phyloP scores from a whole-genome alignment of 1,139 yeast genomes.

The Sugiyamaella grinbergsii region DNA sequence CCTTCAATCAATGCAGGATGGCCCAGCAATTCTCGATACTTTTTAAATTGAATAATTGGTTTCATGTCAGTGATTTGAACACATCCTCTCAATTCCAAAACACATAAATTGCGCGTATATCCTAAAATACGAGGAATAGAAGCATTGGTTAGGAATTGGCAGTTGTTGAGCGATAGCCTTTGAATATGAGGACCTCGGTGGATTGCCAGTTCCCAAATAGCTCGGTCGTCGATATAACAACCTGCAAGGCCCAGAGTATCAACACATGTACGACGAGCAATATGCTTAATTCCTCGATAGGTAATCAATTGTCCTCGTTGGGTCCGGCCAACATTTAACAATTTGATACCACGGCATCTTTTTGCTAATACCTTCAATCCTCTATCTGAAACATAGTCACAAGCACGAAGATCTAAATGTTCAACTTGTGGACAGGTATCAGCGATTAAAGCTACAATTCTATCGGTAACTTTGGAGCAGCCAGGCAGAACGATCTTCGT shows the following conservation, averaged over 20 bases:
- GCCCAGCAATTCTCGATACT: constrained; percentile 58
- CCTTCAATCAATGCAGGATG: constrained; percentile 67
- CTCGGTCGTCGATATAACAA: constrained; percentile 71
- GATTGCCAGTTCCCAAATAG: constrained; percentile 78
- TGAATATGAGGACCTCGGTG: constrained; percentile 58
- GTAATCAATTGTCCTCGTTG: constrained; percentile 67
- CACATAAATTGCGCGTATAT: constrained; percentile 63
- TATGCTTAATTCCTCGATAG: constrained; percentile 62
- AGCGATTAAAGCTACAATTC: constrained; percentile 55
- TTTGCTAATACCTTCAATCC: constrained; percentile 69
- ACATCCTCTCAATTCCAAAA: constrained; percentile 74
- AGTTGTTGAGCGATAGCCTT: constrained; percentile 77
- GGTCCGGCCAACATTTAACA: constrained; percentile 80
- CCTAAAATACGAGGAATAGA: constrained; percentile 66
- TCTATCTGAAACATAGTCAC: constrained; percentile 74
- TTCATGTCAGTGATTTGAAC: constrained; percentile 58
- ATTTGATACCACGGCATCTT: constrained; percentile 56
- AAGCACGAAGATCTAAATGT: constrained; percentile 77
- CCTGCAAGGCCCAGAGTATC: constrained; percentile 88
- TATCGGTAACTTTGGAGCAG: constrained; percentile 60
- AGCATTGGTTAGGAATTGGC: constrained; percentile 63
- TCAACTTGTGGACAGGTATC: constrained; percentile 60
- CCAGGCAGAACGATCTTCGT: constrained; percentile 74
- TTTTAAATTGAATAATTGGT: constrained; percentile 68
- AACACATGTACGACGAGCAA: constrained; percentile 58